Evolutionary conservation across 2,329 filamentous ascomycete genomes (phyloP).

Genomic region (Cladophialophora chaetospira): DNA sequence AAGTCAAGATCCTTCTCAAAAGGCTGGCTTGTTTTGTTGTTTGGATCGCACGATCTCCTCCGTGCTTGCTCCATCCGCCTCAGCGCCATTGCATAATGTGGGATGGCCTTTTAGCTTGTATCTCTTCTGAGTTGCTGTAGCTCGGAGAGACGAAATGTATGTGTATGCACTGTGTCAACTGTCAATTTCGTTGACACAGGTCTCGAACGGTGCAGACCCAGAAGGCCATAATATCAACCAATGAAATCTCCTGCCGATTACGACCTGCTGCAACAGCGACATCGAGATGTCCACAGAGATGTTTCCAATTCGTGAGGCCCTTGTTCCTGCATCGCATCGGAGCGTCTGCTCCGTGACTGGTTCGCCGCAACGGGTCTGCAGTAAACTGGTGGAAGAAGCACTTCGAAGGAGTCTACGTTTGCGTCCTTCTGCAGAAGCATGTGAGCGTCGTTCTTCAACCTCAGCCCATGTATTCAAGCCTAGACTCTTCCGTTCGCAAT

Average conservation of each 20-base stretch:
- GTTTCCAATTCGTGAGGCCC: too few relatives aligned
- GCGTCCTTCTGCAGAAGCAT: not conserved
- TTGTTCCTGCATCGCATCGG: constrained; percentile 7
- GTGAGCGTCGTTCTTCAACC: not conserved
- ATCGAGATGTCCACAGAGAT: too few relatives aligned
- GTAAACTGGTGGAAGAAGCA: not conserved
- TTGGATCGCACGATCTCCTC: not conserved
- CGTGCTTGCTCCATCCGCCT: not conserved
- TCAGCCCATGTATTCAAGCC: too few relatives aligned
- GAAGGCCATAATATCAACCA: too few relatives aligned
- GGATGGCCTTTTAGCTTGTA: not conserved
- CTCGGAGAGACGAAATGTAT: not conserved
- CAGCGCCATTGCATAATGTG: not conserved
- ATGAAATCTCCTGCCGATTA: too few relatives aligned
- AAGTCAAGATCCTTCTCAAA: not conserved
- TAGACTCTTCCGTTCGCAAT: too few relatives aligned
- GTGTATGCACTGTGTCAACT: too few relatives aligned
- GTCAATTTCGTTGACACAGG: too few relatives aligned
- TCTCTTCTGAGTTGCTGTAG: not conserved
- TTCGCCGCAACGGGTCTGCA: not conserved
- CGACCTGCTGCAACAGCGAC: too few relatives aligned
- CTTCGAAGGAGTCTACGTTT: not conserved
- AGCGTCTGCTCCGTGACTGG: not conserved
- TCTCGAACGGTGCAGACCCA: too few relatives aligned
- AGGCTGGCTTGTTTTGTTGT: not conserved